These are phyloP conservation scores for Thalassiosira livingstoniorum DNA, from an alignment of 352 stramenopile genomes.

Conservation along the genomic window DNA sequence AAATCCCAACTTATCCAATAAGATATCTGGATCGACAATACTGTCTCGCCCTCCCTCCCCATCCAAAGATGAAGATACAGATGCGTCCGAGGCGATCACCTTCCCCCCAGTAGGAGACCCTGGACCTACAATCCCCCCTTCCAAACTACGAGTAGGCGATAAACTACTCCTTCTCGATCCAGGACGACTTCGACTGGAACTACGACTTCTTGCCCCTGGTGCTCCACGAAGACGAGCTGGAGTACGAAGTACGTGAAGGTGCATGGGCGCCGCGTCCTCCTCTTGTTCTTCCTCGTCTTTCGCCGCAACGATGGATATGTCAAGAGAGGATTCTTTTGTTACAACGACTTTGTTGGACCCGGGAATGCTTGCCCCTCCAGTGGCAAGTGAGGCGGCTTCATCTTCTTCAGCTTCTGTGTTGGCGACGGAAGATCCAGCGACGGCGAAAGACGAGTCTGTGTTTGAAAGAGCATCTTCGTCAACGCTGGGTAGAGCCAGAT, in stretches of 20 bases:
- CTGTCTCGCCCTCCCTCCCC: neutral
- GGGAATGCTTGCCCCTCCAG: neutral
- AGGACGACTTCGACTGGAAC: constrained; percentile 26
- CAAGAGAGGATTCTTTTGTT: constrained; percentile 24
- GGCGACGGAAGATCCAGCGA: constrained; percentile 50
- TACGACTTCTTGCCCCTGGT: neutral
- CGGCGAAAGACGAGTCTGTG: too few species aligned
- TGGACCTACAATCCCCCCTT: neutral
- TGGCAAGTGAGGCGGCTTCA: constrained; percentile 12
- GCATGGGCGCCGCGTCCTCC: constrained; percentile 47
- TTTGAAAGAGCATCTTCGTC: neutral
- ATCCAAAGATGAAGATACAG: constrained; percentile 1
- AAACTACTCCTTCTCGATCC: constrained; percentile 34
- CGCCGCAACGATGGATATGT: constrained; percentile 14
- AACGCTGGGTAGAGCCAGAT: neutral
- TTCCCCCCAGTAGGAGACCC: neutral
- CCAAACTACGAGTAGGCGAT: constrained; percentile 1
- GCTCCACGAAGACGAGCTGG: constrained; percentile 38
- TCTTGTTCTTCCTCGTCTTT: constrained; percentile 21
- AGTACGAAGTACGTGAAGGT: constrained; percentile 48
- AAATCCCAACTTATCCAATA: constrained; percentile 57
- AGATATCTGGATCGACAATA: constrained; percentile 54
- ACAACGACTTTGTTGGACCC: constrained; percentile 23
- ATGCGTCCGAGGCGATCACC: neutral
- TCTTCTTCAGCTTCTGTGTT: constrained; percentile 53